phyloP scores from a whole-genome alignment of 495 filamentous ascomycete genomes.

The Xylaria curta region DNA sequence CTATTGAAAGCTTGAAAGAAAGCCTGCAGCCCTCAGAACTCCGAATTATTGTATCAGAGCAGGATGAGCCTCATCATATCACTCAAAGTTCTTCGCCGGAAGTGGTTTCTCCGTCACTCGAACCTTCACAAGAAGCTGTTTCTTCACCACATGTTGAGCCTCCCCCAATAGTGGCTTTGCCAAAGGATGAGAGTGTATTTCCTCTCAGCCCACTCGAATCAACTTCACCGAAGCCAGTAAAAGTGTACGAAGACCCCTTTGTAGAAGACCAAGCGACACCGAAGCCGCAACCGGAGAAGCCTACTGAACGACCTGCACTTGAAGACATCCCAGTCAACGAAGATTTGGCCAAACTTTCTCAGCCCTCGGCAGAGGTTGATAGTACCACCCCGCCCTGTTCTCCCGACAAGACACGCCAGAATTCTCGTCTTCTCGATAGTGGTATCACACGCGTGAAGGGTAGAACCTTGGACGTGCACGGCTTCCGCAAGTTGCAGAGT shows the following conservation, averaged over 20 bases:
- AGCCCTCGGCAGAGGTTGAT: constrained; percentile 30
- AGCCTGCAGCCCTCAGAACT: constrained; percentile 14
- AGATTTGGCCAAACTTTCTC: constrained; percentile 52
- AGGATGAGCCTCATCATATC: neutral
- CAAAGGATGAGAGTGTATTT: constrained; percentile 21
- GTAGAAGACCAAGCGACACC: constrained; percentile 52
- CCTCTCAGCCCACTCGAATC: constrained; percentile 31
- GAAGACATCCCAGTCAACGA: constrained; percentile 61
- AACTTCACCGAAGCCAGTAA: constrained; percentile 51
- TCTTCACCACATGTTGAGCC: constrained; percentile 29
- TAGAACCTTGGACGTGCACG: constrained; percentile 79
- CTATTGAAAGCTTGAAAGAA: constrained; percentile 13
- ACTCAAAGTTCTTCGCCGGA: neutral
- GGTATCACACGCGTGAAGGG: constrained; percentile 76
- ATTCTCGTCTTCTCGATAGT: constrained; percentile 69
- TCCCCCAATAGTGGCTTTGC: neutral
- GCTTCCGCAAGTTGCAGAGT: constrained; percentile 85
- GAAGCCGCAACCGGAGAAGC: constrained; percentile 34
- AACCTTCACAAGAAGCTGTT: neutral
- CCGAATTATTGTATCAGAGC: constrained; percentile 13
- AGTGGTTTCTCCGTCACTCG: neutral
- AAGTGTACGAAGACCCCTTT: constrained; percentile 68
- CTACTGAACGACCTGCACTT: constrained; percentile 51
- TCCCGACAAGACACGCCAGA: constrained; percentile 60
- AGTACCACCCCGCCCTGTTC: constrained; percentile 38